These are phyloP conservation scores for Colletotrichum cereale DNA, from an alignment of 2,329 filamentous ascomycete species.

Conservation along the genomic window DNA sequence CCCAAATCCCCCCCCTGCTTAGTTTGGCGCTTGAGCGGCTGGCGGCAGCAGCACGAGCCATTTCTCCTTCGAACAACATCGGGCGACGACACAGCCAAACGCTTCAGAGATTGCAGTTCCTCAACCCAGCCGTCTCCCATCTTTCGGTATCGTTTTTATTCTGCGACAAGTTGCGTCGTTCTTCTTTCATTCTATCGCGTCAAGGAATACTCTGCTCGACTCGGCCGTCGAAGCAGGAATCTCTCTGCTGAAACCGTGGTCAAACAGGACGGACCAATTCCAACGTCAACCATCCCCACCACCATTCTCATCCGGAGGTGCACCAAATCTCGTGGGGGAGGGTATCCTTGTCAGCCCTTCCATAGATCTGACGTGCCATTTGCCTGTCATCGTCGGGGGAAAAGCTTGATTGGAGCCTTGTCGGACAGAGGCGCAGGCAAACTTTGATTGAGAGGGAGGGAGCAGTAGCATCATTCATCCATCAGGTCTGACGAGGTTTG, in stretches of 20 bases:
- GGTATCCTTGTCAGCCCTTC: constrained; percentile 1
- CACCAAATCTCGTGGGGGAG: not conserved
- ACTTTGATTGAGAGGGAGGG: not conserved
- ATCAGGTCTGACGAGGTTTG: not conserved
- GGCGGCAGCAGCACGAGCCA: constrained; percentile 1
- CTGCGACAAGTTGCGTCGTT: not conserved
- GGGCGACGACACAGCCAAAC: not conserved
- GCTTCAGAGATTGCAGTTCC: not conserved
- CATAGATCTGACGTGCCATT: not conserved
- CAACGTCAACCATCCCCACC: not conserved
- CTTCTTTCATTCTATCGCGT: not conserved
- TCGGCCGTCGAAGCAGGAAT: constrained; percentile 21
- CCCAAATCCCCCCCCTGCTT: constrained; percentile 5
- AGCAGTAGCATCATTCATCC: not conserved
- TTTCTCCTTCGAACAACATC: not conserved
- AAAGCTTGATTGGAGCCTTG: not conserved
- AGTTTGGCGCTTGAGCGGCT: not conserved
- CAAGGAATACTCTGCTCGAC: constrained; percentile 2
- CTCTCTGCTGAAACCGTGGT: constrained; percentile 35
- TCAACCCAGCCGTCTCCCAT: not conserved
- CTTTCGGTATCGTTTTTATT: not conserved
- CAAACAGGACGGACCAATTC: constrained; percentile 26
- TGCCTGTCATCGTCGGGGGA: not conserved
- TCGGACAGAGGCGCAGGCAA: not conserved
- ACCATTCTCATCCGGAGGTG: not conserved